Evolutionary conservation across 73 alveolate species (phyloP), one percentile per base, ranked within the genome.

Genomic region (Blepharisma japonicum): DNA sequence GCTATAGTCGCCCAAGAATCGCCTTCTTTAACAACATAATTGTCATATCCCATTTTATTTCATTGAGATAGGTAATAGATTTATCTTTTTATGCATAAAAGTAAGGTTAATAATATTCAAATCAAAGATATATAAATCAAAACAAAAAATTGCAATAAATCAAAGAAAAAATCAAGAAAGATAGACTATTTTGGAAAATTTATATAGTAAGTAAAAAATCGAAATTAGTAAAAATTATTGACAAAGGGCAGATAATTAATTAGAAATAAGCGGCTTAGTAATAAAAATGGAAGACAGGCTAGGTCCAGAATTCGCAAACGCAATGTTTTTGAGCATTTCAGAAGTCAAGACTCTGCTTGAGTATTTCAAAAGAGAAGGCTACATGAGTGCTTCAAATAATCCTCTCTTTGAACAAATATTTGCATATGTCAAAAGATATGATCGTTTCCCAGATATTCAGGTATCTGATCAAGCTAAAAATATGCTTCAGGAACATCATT

Each of bases 281-380:
- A 61, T 61, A 25, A 14, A 56, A 20, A 61, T 61, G 74, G 74
- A 61, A 20, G 74, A 61, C 23, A 61, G 23, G 5, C 74, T 61
- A 8, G 74, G 74, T 14, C 74, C 74, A 14, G 74, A 61, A 25
- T 61, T 61, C 48, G 74, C 74, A 61, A 61, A 39, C 23, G 74
- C 74, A 18, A 61, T 14, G 14, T n/a, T 39, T n/a, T 39, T 61
- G 38, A 61, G 74, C 47, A 61, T 61, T 25, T 39, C 74, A 14
- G 74, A 61, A 61, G 74, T 61, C 47, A 39, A 14, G 18, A 61
- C 23, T 25, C 47, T 61, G 18, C 46, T 61, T 14, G 47, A 61
- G 74, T 61, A 61, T 39, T 61, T 61, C 23, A 61, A 61, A 61
- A 39, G 23, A 8, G 47, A 61, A 25, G 74, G 74, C n/a, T 9